These are phyloP conservation scores for Seiridium cupressi DNA, from an alignment of 2,329 filamentous ascomycete genomes.

Conservation along the genomic window DNA sequence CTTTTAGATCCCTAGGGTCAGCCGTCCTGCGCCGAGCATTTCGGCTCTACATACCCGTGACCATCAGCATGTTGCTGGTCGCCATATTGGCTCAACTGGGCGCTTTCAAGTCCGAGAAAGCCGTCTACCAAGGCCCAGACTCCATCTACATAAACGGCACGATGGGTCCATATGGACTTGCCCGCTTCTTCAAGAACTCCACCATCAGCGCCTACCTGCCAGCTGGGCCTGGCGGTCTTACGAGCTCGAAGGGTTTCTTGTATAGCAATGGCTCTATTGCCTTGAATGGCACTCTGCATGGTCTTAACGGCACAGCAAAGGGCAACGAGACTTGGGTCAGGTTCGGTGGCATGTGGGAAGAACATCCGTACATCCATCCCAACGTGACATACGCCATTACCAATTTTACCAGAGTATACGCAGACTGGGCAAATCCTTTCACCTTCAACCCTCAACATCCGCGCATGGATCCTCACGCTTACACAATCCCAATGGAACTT, in stretches of 20 bases:
- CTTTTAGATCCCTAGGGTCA: constrained; percentile 34
- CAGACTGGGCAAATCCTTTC: constrained; percentile 40
- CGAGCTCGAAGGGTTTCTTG: background rate
- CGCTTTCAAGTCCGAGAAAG: constrained; percentile 31
- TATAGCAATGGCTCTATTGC: constrained; percentile 18
- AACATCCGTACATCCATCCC: constrained; percentile 37
- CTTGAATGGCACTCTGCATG: constrained; percentile 26
- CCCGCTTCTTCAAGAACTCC: constrained; percentile 23
- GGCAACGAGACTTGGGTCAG: constrained; percentile 26
- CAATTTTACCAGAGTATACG: constrained; percentile 35
- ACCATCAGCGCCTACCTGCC: background rate
- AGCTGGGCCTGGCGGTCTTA: background rate
- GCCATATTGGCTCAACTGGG: constrained; percentile 36
- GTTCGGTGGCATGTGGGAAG: constrained; percentile 39
- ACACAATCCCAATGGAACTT: constrained; percentile 40
- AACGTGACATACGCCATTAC: constrained; percentile 35
- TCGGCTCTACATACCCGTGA: constrained; percentile 37
- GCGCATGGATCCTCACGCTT: constrained; percentile 39
- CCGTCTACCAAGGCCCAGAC: constrained; percentile 35
- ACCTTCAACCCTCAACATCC: constrained; percentile 36
- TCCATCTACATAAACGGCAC: constrained; percentile 38
- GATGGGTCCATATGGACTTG: constrained; percentile 14
- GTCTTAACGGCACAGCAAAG: constrained; percentile 19
- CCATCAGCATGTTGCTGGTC: constrained; percentile 38
- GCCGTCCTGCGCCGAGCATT: constrained; percentile 36